phyloP scores from a whole-genome alignment of 345 rosid genomes.

The Gossypium ekmanianum region DNA sequence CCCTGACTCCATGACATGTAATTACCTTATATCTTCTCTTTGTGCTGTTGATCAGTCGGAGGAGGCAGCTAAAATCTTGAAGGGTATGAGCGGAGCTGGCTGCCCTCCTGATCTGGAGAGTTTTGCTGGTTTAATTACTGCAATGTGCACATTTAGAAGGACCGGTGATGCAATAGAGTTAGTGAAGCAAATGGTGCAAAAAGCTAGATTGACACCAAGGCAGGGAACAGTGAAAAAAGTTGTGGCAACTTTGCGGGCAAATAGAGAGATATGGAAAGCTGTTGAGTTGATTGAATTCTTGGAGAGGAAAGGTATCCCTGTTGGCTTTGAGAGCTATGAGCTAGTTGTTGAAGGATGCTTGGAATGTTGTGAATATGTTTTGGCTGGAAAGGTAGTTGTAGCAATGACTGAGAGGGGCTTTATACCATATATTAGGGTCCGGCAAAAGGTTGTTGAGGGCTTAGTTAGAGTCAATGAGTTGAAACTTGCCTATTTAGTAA shows the following conservation, averaged over 20 bases:
- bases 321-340: constrained; percentile 68
- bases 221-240: constrained; percentile 56
- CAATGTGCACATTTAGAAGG: constrained; percentile 56
- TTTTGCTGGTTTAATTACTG: constrained; percentile 45
- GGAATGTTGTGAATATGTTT: constrained; percentile 52
- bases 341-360: constrained; percentile 60
- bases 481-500: constrained; percentile 61
- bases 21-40: constrained; percentile 59
- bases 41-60: constrained; percentile 60
- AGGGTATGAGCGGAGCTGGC: constrained; percentile 50
- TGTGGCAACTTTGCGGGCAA: constrained; percentile 52
- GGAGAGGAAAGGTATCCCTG: constrained; percentile 48
- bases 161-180: constrained; percentile 48
- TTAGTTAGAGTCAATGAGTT: constrained; percentile 53
- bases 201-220: constrained; percentile 58
- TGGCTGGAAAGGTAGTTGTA: constrained; percentile 70
- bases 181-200: constrained; percentile 70
- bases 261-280: constrained; percentile 62
- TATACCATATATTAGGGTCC: constrained; percentile 65
- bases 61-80: constrained; percentile 65
- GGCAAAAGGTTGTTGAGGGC: constrained; percentile 72
- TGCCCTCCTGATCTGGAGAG: constrained; percentile 76
- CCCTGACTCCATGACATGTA: constrained; percentile 67
- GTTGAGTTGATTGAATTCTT: constrained; percentile 66
- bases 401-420: constrained; percentile 72